Base-by-base conservation (phyloP, 306 rosid genomes). In the Quercus bicolor region DNA sequence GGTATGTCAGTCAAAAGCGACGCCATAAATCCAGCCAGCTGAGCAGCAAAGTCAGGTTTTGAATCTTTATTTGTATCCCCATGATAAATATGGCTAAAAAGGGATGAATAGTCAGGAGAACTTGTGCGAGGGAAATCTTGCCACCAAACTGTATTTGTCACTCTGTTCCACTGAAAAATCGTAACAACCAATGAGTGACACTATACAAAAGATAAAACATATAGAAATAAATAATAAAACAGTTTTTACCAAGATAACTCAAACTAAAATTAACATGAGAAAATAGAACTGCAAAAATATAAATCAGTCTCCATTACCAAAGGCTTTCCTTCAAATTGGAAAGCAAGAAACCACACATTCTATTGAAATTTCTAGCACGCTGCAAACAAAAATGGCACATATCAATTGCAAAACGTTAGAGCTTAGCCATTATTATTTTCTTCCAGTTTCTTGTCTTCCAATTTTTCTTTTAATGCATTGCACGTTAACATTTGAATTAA, bases 91-190 rank as follows among this genome's bases (percentile, higher is more conserved):
- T 78, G 87, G 74, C 84, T 88, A 82, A 92, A 92, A 82, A 92
- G 93, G 28, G 89, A 86, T 16, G 84, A 65, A 87, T 75, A 87
- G 82, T 92, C 87, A 72, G 86, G 85, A 52, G 78, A 72, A 45
- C 71, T 65, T 73, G 80, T 76, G 4, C 68, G 74, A 68, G 94
- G 94, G 68, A 92, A 92, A 88, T 92, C 97, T 90, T 92, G 97
- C 97, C 97, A 92, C 97, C 97, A 92, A 79, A 90, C 37, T 34
- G 97, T 92, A 82, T 92, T 92, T 57, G 93, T 92, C 87, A 92
- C 94, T 66, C 73, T 43, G 77, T 61, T 90, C 97, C 97, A 92
- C 97, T 92, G 79, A 74, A 62, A 45, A 77, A 77, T 43, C 77
- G 72, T 45, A 73, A 82, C 82, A 85, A 56, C 5, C 68, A 45